Evolutionary conservation across 2,329 filamentous ascomycete species (phyloP).

Genomic region (Calonectria pseudoreteaudii): DNA sequence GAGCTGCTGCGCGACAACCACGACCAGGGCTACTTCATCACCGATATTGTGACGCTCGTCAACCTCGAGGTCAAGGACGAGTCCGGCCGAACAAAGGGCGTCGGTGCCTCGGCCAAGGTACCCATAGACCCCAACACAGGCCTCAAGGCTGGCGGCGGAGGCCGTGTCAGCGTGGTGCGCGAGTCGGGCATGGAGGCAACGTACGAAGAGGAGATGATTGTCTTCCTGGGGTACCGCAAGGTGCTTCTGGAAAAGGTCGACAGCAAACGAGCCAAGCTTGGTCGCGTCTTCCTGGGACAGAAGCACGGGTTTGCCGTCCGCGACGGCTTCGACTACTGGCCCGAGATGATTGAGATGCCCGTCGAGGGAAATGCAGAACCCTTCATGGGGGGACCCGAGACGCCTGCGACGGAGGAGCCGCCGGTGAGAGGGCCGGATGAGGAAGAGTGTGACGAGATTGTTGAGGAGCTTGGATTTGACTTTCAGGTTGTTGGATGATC

Average conservation of each 20-base stretch:
- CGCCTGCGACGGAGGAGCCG: neutral
- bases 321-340: slow-evolving; percentile 23
- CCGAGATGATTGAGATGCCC: slow-evolving; percentile 14
- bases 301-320: slow-evolving; percentile 22
- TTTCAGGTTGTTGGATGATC: slow-evolving; percentile 13
- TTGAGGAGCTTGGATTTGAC: slow-evolving; percentile 17
- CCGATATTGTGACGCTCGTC: slow-evolving; percentile 22
- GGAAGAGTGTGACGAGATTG: slow-evolving; percentile 18
- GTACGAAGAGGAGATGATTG: slow-evolving; percentile 24
- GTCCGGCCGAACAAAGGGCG: neutral
- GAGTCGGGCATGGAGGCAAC: slow-evolving; percentile 13
- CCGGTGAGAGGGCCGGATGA: slow-evolving; percentile 8
- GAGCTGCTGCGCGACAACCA: slow-evolving; percentile 21
- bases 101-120: slow-evolving; percentile 6
- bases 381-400: neutral
- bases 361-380: slow-evolving; percentile 20
- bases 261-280: slow-evolving; percentile 21
- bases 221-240: slow-evolving; percentile 24
- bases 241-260: slow-evolving; percentile 24
- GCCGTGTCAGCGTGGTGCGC: neutral
- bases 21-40: slow-evolving; percentile 23
- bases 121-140: slow-evolving; percentile 16
- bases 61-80: slow-evolving; percentile 17
- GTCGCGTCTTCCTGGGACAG: slow-evolving; percentile 17
- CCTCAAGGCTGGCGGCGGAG: slow-evolving; percentile 6